These are phyloP conservation scores for Saccharomycopsis amapae DNA, from an alignment of 805 yeast species.

Conservation along the genomic window DNA sequence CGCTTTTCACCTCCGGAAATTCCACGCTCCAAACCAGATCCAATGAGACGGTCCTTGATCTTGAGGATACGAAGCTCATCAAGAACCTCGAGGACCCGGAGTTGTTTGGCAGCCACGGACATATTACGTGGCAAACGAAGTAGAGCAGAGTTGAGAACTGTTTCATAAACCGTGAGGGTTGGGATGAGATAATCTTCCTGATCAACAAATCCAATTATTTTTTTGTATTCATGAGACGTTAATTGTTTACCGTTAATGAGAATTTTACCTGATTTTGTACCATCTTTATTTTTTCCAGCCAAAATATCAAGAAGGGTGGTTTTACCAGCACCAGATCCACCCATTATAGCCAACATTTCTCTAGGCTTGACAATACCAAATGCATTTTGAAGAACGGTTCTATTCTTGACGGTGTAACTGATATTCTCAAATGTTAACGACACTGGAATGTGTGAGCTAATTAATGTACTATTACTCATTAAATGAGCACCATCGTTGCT, in stretches of 20 bases:
- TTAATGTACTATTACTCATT: constrained; percentile 38
- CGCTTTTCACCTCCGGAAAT: constrained; percentile 91
- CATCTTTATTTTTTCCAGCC: constrained; percentile 82
- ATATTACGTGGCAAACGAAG: constrained; percentile 76
- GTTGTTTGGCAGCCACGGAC: constrained; percentile 64
- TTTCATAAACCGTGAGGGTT: constrained; percentile 91
- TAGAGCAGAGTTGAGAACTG: constrained; percentile 86
- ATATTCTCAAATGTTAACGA: constrained; percentile 70
- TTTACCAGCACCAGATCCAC: constrained; percentile 98
- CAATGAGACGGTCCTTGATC: constrained; percentile 80
- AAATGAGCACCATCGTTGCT: constrained; percentile 26
- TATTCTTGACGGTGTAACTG: constrained; percentile 48
- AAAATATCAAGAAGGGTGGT: constrained; percentile 88
- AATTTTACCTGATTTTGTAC: constrained; percentile 58
- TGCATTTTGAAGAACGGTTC: constrained; percentile 50
- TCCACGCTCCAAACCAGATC: constrained; percentile 85
- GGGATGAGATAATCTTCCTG: constrained; percentile 90
- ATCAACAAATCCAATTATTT: constrained; percentile 87
- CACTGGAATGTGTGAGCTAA: constrained; percentile 55
- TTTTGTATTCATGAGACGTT: constrained; percentile 41
- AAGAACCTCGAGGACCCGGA: constrained; percentile 78
- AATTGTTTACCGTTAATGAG: constrained; percentile 63
- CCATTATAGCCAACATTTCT: constrained; percentile 92
- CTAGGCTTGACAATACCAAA: constrained; percentile 81
- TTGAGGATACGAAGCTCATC: constrained; percentile 76